Percentiles rank a stretch among this genome's conserved stretches.
phyloP scores from a whole-genome alignment of 495 filamentous ascomycete genomes.

The Penicillium alfredii region DNA sequence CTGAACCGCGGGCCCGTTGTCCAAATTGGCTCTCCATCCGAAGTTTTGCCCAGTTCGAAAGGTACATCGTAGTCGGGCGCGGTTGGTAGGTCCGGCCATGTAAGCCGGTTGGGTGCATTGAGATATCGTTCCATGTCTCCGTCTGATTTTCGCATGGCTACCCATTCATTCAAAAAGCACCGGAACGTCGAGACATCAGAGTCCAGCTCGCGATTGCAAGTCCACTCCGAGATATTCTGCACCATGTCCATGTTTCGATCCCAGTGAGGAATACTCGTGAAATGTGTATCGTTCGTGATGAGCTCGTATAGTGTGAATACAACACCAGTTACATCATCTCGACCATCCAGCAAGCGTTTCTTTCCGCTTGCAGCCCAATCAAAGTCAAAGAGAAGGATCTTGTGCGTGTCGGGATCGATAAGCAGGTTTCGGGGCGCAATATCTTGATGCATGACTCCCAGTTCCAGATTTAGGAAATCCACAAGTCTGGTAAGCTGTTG shows the following conservation, averaged over 20 bases:
- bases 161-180: conserved; percentile 17
- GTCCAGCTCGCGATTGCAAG: conserved; percentile 17
- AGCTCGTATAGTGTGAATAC: conserved; percentile 37
- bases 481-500: conserved; percentile 30
- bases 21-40: conserved; percentile 13
- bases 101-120: conserved; percentile 13
- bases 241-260: conserved; percentile 17
- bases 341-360: conserved; percentile 12
- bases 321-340: conserved; percentile 34
- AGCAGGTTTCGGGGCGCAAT: conserved; percentile 35
- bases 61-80: conserved; percentile 17
- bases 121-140: conserved; percentile 16
- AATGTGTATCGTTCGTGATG: conserved; percentile 29
- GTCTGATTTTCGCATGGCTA: conserved; percentile 12
- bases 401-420: conserved; percentile 23
- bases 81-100: conserved; percentile 17
- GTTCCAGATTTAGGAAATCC: conserved; percentile 35
- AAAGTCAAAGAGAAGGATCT: conserved; percentile 39
- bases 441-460: conserved; percentile 37
- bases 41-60: conserved; percentile 13
- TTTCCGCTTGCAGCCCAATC: conserved; percentile 22
- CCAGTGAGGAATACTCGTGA: conserved; percentile 16
- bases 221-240: conserved; percentile 17
- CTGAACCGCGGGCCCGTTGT: conserved; percentile 12
- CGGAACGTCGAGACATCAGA: conserved; percentile 19